Percentiles rank a stretch among this genome's conserved stretches.
phyloP scores from a whole-genome alignment of 2,329 filamentous ascomycete species.

The Arthrocladium fulminans region DNA sequence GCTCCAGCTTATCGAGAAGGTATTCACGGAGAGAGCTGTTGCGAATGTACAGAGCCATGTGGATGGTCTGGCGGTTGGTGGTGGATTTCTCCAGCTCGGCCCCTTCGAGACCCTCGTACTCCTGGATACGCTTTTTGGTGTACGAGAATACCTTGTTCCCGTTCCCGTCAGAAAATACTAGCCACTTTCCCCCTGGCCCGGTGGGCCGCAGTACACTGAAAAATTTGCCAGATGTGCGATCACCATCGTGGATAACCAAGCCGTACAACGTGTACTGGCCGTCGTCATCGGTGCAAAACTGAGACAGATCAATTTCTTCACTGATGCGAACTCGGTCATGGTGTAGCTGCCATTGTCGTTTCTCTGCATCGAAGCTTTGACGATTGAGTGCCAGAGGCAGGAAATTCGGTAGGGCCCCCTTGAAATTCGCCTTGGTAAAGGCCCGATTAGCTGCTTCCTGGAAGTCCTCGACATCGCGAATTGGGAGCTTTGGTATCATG shows the following conservation, averaged over 20 bases:
- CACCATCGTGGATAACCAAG: conserved; percentile 52
- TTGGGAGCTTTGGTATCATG: conserved; percentile 27
- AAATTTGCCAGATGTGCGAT: conserved; percentile 50
- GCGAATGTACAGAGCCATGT: conserved; percentile 49
- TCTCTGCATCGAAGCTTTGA: conserved; percentile 46
- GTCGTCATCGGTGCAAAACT: conserved; percentile 27
- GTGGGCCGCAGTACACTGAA: conserved; percentile 52
- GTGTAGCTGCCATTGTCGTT: conserved; percentile 49
- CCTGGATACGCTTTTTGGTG: conserved; percentile 46
- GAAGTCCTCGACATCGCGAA: conserved; percentile 31
- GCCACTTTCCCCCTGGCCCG: conserved; percentile 49
- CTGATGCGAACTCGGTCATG: conserved; percentile 49
- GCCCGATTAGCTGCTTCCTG: conserved; percentile 27
- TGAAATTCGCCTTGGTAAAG: conserved; percentile 8
- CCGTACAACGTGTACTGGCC: conserved; percentile 50
- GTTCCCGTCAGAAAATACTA: conserved; percentile 49
- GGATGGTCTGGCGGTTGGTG: conserved; percentile 38
- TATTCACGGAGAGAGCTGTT: conserved; percentile 37
- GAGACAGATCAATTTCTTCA: conserved; percentile 43
- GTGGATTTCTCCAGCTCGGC: conserved; percentile 31
- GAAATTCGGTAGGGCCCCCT: conserved; percentile 36
- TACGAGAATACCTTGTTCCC: conserved; percentile 49
- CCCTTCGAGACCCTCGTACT: conserved; percentile 40
- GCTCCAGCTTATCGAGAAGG: conserved; percentile 35
- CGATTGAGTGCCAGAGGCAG: conserved; percentile 50